These are phyloP conservation scores for Coemansia sp. DNA, from an alignment of 192 early-diverging fungal genomes.

Conservation along the genomic window DNA sequence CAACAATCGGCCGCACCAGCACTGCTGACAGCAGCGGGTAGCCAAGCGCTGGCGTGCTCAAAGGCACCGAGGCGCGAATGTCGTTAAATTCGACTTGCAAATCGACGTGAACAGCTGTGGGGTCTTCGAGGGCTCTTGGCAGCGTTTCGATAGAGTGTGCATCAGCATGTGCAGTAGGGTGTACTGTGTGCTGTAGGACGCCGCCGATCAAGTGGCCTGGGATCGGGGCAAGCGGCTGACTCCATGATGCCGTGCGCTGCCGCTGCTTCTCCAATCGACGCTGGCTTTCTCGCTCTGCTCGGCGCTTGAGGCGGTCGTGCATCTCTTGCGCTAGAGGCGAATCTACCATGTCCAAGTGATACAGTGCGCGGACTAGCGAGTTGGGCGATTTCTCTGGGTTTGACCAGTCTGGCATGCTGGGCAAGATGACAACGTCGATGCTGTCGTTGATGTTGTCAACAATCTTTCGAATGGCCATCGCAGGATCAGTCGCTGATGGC, in stretches of 20 bases:
- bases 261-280: slow-evolving; percentile 46
- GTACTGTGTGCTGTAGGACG: neutral
- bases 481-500: slow-evolving; percentile 38
- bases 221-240: slow-evolving; percentile 41
- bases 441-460: slow-evolving; percentile 74
- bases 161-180: neutral
- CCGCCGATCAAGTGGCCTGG: slow-evolving; percentile 24
- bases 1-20: slow-evolving; percentile 90
- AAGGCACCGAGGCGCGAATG: slow-evolving; percentile 86
- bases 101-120: slow-evolving; percentile 62
- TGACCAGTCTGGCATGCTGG: slow-evolving; percentile 53
- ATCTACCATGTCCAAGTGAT: slow-evolving; percentile 46
- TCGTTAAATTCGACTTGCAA: slow-evolving; percentile 88
- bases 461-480: slow-evolving; percentile 61
- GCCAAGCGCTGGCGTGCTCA: slow-evolving; percentile 60
- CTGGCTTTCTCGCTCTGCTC: slow-evolving; percentile 46
- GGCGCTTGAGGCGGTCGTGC: slow-evolving; percentile 37
- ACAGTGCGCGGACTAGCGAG: slow-evolving; percentile 43
- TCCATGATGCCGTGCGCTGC: slow-evolving; percentile 53
- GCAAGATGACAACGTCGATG: slow-evolving; percentile 62
- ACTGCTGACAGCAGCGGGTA: slow-evolving; percentile 81
- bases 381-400: slow-evolving; percentile 44
- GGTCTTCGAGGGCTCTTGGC: slow-evolving; percentile 15
- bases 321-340: slow-evolving; percentile 43
- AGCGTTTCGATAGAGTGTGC: neutral